These are phyloP conservation scores for Podaxis carcinomalis DNA, from an alignment of 768 basidiomycete genomes.

Conservation along the genomic window DNA sequence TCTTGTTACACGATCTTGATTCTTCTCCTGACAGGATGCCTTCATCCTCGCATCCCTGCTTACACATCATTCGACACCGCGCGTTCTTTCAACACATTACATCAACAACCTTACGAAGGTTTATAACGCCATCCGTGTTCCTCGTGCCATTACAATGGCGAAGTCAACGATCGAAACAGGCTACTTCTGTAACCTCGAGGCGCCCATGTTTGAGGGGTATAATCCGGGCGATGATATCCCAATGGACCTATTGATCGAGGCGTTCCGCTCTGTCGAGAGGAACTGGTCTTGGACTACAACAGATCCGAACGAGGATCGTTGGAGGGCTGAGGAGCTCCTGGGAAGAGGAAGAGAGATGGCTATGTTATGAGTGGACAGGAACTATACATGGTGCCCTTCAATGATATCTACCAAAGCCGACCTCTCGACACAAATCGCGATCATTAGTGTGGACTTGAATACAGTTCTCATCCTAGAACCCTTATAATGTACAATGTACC, in stretches of 20 bases:
- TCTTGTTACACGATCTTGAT: not conserved
- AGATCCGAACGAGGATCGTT: slow-evolving; percentile 21
- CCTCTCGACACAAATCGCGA: not conserved
- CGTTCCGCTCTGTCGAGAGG: slow-evolving; percentile 17
- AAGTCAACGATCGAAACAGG: slow-evolving; percentile 12
- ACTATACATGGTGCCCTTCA: not conserved
- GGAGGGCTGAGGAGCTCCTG: not conserved
- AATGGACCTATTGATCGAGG: slow-evolving; percentile 16
- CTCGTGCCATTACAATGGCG: slow-evolving; percentile 20
- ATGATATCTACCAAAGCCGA: not conserved
- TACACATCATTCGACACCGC: slow-evolving; percentile 30
- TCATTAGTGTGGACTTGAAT: too few relatives aligned
- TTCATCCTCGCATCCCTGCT: slow-evolving; percentile 33
- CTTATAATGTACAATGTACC: too few relatives aligned
- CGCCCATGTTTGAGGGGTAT: slow-evolving; percentile 23
- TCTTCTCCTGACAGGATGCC: slow-evolving; percentile 31
- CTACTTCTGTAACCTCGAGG: slow-evolving; percentile 12
- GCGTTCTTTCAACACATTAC: slow-evolving; percentile 8
- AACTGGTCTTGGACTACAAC: slow-evolving; percentile 24
- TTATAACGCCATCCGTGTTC: slow-evolving; percentile 23
- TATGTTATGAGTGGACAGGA: not conserved
- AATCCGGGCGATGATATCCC: slow-evolving; percentile 22
- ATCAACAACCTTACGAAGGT: slow-evolving; percentile 13
- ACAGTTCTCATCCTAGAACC: too few relatives aligned
- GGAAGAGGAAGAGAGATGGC: not conserved